Percentiles rank a stretch among this genome's conserved stretches.
phyloP scores from a whole-genome alignment of 305 asterid genomes.

The Plantago coronopus region DNA sequence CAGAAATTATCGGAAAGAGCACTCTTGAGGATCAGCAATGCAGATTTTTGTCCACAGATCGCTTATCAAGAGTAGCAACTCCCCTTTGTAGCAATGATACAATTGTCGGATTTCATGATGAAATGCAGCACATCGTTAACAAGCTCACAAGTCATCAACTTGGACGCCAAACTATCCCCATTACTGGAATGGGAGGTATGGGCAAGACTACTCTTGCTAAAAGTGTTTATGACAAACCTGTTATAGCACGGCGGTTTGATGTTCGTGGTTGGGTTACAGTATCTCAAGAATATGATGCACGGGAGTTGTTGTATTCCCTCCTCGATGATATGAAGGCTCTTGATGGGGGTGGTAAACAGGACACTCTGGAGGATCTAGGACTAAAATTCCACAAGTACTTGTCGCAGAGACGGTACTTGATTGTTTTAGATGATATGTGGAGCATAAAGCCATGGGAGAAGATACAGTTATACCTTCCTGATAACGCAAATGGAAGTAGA shows the following conservation, averaged over 20 bases:
- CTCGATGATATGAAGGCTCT: neutral
- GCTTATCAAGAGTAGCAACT: neutral
- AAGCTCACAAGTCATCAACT: neutral
- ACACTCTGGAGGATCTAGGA: neutral
- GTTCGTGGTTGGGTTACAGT: neutral
- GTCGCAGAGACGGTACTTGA: no score
- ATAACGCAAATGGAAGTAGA: neutral
- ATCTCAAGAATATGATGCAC: neutral
- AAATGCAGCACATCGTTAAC: neutral
- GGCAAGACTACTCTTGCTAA: neutral
- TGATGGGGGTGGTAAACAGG: neutral
- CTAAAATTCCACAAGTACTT: no score
- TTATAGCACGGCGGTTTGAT: neutral
- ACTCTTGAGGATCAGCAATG: no score
- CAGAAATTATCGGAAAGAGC: no score
- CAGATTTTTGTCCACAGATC: neutral
- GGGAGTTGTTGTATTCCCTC: neutral
- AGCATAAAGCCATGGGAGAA: neutral
- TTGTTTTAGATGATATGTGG: conserved; percentile 3
- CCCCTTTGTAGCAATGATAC: neutral
- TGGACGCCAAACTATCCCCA: neutral
- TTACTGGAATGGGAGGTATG: neutral
- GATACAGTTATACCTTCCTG: neutral
- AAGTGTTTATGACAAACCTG: neutral
- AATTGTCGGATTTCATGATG: neutral